Evolutionary conservation across 495 filamentous ascomycete genomes (phyloP).

Genomic region (Trypethelium eluteriae): DNA sequence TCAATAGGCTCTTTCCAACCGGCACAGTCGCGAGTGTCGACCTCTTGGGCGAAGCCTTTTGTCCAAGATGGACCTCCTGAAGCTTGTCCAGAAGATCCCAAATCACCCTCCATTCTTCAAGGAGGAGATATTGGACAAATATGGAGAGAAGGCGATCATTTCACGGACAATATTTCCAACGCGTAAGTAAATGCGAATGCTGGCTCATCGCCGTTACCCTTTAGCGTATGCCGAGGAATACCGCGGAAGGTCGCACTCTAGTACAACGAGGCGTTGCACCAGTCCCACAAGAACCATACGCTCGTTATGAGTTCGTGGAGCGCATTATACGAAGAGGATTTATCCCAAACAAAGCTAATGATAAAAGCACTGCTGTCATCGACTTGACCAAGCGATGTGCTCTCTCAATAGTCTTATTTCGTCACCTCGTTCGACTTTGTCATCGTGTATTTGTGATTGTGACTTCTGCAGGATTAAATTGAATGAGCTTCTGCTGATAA

Average conservation of each 20-base stretch:
- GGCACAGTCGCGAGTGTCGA: too few relatives aligned
- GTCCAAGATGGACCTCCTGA: background rate
- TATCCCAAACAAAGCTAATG: background rate
- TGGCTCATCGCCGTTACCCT: background rate
- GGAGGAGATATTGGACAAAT: conserved; percentile 1
- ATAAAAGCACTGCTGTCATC: background rate
- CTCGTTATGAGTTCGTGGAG: too few relatives aligned
- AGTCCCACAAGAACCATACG: background rate
- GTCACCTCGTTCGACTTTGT: background rate
- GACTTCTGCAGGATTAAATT: background rate
- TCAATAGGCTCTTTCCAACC: too few relatives aligned
- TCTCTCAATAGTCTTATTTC: background rate
- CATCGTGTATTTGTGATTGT: background rate
- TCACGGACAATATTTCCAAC: background rate
- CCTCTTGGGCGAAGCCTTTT: background rate
- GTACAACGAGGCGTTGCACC: background rate
- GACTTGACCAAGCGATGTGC: background rate
- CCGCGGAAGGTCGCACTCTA: background rate
- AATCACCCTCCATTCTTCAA: background rate
- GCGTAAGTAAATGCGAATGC: background rate
- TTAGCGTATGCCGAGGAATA: background rate
- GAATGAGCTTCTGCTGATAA: conserved; percentile 12
- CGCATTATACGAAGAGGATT: too few relatives aligned
- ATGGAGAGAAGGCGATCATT: background rate
- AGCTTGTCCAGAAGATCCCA: background rate